phyloP scores from a whole-genome alignment of 768 basidiomycete species.

The Podaxis rugospora region DNA sequence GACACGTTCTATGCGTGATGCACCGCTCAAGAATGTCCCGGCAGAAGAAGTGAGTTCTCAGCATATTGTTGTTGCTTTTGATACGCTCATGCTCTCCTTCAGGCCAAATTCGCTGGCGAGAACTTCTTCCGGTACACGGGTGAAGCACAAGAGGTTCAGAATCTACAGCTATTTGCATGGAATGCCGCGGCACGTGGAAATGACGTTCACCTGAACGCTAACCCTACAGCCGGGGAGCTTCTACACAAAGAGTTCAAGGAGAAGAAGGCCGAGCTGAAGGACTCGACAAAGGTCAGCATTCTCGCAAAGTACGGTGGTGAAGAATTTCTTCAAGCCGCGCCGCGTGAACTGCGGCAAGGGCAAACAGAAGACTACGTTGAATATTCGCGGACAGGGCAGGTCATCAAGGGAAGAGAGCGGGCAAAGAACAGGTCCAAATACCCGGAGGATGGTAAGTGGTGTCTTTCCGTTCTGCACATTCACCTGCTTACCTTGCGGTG shows the following conservation, averaged over 20 bases:
- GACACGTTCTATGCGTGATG: conserved; percentile 99
- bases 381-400: conserved; percentile 87
- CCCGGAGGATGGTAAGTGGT: conserved; percentile 83
- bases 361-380: conserved; percentile 98
- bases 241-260: conserved; percentile 87
- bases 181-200: conserved; percentile 90
- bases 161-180: conserved; percentile 96
- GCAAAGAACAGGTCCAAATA: conserved; percentile 90
- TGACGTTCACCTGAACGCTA: conserved; percentile 93
- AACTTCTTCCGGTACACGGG: conserved; percentile 92
- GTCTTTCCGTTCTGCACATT: not conserved
- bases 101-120: conserved; percentile 93
- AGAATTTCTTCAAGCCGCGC: conserved; percentile 84
- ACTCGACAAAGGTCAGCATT: conserved; percentile 84
- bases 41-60: conserved; percentile 76
- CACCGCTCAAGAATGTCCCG: conserved; percentile 69
- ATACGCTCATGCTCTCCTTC: conserved; percentile 4
- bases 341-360: conserved; percentile 88
- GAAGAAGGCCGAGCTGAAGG: conserved; percentile 90
- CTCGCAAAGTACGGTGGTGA: conserved; percentile 93
- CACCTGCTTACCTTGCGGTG: conserved; percentile 10
- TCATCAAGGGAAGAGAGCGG: conserved; percentile 88
- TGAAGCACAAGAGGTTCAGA: conserved; percentile 88
- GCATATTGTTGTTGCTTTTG: not conserved
- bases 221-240: conserved; percentile 93